These are phyloP conservation scores for Sabuloglossum arenarium DNA, from an alignment of 495 filamentous ascomycete species.

Conservation along the genomic window DNA sequence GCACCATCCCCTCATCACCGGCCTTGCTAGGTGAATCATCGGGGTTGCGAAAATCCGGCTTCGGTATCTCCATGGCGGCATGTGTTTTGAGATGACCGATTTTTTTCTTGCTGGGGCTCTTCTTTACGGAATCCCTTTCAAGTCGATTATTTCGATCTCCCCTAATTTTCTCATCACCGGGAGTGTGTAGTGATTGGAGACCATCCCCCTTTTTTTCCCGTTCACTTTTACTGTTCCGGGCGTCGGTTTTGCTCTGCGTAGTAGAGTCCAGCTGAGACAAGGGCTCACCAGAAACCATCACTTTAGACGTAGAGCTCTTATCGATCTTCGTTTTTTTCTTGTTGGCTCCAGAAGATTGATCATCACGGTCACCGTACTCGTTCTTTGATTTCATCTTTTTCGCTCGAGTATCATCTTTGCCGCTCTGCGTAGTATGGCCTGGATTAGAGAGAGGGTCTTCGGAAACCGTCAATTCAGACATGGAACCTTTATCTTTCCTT, in stretches of 20 bases:
- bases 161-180: background rate
- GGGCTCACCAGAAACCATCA: too few species aligned
- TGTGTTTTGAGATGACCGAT: background rate
- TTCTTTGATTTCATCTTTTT: background rate
- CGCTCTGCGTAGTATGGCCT: background rate
- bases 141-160: background rate
- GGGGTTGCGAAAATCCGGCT: slow-evolving; percentile 1
- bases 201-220: background rate
- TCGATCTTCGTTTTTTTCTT: too few species aligned
- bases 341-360: too few species aligned
- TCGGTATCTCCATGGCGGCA: background rate
- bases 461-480: background rate
- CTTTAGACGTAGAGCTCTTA: too few species aligned
- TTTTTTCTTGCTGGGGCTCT: background rate
- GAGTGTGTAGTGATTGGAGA: background rate
- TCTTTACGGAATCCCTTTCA: background rate
- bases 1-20: background rate
- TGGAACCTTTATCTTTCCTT: background rate
- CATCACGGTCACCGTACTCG: too few species aligned
- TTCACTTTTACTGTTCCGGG: background rate
- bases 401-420: background rate
- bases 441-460: background rate
- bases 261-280: too few species aligned
- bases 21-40: background rate
- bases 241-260: too few species aligned